These are phyloP conservation scores for Capsella bursapastoris DNA, from an alignment of 345 rosid species.

Conservation along the genomic window DNA sequence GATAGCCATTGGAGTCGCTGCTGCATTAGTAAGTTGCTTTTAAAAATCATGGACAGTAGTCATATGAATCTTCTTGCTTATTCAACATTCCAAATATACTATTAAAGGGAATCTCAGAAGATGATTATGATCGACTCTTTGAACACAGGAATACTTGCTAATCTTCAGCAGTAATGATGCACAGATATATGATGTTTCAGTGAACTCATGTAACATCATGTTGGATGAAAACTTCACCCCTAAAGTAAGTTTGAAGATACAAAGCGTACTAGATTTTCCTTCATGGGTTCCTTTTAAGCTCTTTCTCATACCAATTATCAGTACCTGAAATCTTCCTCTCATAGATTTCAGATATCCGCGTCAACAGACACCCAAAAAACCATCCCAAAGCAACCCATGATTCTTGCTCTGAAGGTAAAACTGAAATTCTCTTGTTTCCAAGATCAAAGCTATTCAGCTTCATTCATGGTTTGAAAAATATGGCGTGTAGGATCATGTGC, in stretches of 20 bases:
- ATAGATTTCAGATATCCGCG: conserved; percentile 74
- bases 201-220: conserved; percentile 84
- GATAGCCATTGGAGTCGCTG: conserved; percentile 86
- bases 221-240: conserved; percentile 84
- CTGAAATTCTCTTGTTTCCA: background rate
- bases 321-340: conserved; percentile 13
- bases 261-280: background rate
- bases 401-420: conserved; percentile 62
- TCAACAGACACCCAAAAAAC: conserved; percentile 47
- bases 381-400: conserved; percentile 44
- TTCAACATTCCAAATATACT: background rate
- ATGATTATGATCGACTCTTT: conserved; percentile 1
- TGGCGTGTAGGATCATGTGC: conserved; percentile 40
- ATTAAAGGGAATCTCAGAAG: background rate
- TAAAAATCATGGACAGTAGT: background rate
- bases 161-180: conserved; percentile 72
- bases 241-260: conserved; percentile 53
- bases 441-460: conserved; percentile 1
- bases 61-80: background rate
- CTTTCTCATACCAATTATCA: background rate
- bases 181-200: conserved; percentile 66
- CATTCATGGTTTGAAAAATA: background rate
- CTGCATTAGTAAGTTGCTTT: conserved; percentile 76
- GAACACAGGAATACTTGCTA: conserved; percentile 81
- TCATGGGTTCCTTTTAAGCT: background rate